Percentiles rank a stretch among this genome's conserved stretches.
phyloP scores from a whole-genome alignment of 257 asterid genomes.

The Datura wrightii region DNA sequence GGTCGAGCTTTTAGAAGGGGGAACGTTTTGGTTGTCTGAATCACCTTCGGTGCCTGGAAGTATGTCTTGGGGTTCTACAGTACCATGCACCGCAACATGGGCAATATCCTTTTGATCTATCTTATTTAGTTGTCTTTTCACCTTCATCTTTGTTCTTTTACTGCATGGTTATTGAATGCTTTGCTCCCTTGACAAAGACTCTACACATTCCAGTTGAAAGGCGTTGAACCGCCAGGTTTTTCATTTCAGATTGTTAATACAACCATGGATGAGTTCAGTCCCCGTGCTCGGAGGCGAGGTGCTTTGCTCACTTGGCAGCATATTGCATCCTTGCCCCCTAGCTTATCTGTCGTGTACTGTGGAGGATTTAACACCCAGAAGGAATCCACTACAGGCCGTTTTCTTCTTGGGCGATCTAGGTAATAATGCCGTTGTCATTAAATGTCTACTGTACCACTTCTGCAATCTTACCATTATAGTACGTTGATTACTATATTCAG shows the following conservation, averaged over 20 bases:
- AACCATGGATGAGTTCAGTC: constrained; percentile 82
- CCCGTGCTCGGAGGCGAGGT: constrained; percentile 98
- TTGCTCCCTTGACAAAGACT: constrained; percentile 68
- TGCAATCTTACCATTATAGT: not conserved
- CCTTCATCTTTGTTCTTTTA: constrained; percentile 21
- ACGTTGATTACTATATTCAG: not conserved
- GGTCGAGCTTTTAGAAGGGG: constrained; percentile 97
- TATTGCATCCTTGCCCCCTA: constrained; percentile 98
- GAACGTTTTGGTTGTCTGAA: constrained; percentile 98
- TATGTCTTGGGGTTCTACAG: constrained; percentile 93
- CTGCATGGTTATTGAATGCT: constrained; percentile 1
- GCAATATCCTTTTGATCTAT: constrained; percentile 81
- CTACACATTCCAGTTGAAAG: constrained; percentile 98
- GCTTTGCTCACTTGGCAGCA: constrained; percentile 99
- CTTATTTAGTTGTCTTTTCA: constrained; percentile 16
- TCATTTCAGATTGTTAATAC: constrained; percentile 95
- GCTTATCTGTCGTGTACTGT: constrained; percentile 85
- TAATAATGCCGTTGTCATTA: constrained; percentile 28
- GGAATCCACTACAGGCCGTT: constrained; percentile 95
- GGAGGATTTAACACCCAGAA: constrained; percentile 97
- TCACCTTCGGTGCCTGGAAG: constrained; percentile 99
- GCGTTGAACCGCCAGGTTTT: constrained; percentile 96
- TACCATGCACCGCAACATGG: constrained; percentile 94
- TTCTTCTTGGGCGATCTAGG: constrained; percentile 99
- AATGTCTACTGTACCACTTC: not conserved